Base-by-base conservation (phyloP, 192 early-diverging fungal genomes). In the Entrophospora sp. region DNA sequence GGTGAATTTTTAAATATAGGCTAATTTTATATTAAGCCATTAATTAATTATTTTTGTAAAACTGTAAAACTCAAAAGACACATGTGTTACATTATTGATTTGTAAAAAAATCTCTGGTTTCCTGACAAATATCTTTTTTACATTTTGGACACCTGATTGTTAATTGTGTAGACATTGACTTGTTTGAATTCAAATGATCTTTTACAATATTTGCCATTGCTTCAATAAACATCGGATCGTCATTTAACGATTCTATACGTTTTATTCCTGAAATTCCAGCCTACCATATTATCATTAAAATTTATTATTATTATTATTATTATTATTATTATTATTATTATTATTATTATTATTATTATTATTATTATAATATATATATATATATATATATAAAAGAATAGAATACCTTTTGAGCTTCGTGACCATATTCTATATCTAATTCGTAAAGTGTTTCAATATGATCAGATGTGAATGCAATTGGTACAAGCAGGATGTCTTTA, bases 401-500 rank as follows among this genome's bases (percentile, higher is more conserved):
- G 6, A 5, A 18, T 75, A 89, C 85, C 78, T 94, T 83, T 38
- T 85, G 64, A 5, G 93, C 95, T 31, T 92, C 79, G 34, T 92
- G 76, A 3, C 88, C 90, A 67, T 96, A 98, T 67, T 98, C 95
- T 18, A 92, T 67, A 74, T 98, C 96, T 51, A 98, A 78, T 81
- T 98, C 96, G 82, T 85, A 98, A 57, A 98, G 72, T 3, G 96
- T 98, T 71, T 98, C 96, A 45, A 98, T 90, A 70, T 98, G 96
- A 69, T 98, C 96, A 27, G 88, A 90, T 2, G 94, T 94, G 55
- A 98, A 98, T 1, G 96, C 94, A 70, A 98, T 88, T 1, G 96
- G 96, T 2, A 98, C 87, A 32, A 95, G 70, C 16, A 96, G 75
- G 25, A 95, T 66, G 69, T 95, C 85, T 38, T 86, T 91, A 66